Percentiles rank a stretch among this genome's conserved stretches.
phyloP scores from a whole-genome alignment of 306 rosid species.

The Chamaecrista fasciculata region DNA sequence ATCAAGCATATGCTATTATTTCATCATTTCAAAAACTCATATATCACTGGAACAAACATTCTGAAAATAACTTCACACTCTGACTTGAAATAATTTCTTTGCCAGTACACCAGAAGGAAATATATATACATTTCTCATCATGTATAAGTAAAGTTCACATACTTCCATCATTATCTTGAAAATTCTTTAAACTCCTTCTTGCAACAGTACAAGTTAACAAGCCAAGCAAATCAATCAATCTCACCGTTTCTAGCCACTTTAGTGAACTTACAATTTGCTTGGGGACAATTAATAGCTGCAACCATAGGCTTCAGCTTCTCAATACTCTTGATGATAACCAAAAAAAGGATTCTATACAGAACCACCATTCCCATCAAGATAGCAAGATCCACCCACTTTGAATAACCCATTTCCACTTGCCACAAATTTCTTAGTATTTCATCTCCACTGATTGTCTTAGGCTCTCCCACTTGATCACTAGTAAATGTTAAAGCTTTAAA shows the following conservation, averaged over 20 bases:
- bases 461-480: slow-evolving; percentile 30
- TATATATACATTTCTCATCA: neutral
- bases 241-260: slow-evolving; percentile 25
- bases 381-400: slow-evolving; percentile 68
- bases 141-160: neutral
- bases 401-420: slow-evolving; percentile 53
- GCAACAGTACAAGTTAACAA: neutral
- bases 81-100: neutral
- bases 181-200: neutral
- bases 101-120: neutral
- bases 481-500: slow-evolving; percentile 52
- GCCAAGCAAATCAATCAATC: slow-evolving; percentile 15
- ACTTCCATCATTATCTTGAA: slow-evolving; percentile 8
- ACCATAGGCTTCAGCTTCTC: slow-evolving; percentile 45
- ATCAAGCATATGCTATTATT: no score
- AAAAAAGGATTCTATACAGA: slow-evolving; percentile 43
- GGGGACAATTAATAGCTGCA: slow-evolving; percentile 23
- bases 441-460: slow-evolving; percentile 36
- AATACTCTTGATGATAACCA: slow-evolving; percentile 41
- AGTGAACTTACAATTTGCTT: slow-evolving; percentile 27
- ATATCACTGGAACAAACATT: no score
- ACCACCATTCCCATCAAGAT: slow-evolving; percentile 56
- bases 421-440: slow-evolving; percentile 40
- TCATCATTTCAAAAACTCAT: no score
- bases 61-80: neutral